Conservation (phyloP, 768 basidiomycete species). For the Austroboletus eburneus region DNA sequence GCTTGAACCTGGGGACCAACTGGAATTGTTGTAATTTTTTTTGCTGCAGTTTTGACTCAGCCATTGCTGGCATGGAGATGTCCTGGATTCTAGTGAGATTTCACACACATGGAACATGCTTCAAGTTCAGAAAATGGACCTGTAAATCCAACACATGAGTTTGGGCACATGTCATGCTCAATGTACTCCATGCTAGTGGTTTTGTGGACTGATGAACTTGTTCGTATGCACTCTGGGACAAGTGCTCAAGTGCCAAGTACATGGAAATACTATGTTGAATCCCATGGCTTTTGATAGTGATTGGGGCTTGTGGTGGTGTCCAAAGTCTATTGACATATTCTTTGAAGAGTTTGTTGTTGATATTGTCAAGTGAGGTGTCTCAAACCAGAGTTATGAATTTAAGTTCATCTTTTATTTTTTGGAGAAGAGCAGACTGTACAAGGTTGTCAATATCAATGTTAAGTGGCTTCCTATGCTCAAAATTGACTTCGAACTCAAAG, state of each 20-base stretch:
- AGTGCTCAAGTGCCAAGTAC: background rate
- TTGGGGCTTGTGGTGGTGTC: background rate
- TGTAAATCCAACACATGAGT: slow-evolving; percentile 16
- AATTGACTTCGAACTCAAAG: too few species aligned
- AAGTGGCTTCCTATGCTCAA: background rate
- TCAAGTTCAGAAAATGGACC: slow-evolving; percentile 8
- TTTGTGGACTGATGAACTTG: background rate
- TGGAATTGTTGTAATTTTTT: slow-evolving; percentile 36
- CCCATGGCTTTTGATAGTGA: background rate
- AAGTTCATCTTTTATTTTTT: background rate
- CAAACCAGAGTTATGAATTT: background rate
- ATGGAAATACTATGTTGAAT: background rate
- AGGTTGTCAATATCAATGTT: too few species aligned
- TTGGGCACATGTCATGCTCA: slow-evolving; percentile 9
- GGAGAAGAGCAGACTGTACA: background rate
- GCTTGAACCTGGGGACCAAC: slow-evolving; percentile 44
- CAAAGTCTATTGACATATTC: too few species aligned
- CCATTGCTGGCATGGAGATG: background rate
- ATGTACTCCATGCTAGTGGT: background rate
- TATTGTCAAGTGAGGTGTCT: background rate
- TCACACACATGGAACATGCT: background rate
- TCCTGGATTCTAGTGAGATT: background rate
- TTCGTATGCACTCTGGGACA: background rate
- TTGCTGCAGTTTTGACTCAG: slow-evolving; percentile 22
- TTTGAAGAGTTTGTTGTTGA: too few species aligned